Base-by-base conservation (phyloP, 2,329 filamentous ascomycete genomes). In the Calonectria honghensis region DNA sequence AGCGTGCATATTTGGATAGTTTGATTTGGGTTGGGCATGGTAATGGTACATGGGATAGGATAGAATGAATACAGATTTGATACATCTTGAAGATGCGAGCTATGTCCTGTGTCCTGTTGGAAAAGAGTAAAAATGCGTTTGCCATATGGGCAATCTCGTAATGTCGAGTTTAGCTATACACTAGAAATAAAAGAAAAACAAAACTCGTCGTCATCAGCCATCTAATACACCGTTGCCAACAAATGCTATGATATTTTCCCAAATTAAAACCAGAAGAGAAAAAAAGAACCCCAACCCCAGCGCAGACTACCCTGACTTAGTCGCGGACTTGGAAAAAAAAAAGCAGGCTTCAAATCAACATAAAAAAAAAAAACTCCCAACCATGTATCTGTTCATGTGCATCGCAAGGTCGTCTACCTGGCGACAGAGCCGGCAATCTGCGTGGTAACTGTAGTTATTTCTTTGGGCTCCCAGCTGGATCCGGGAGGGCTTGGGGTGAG, bases 301-400 rank as follows among this genome's bases (percentile, higher is more conserved):
- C 64, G 51, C 45, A 37, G 45, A 59, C 59, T 68, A 61, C 51
- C 68, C 20, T 70, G 54, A 18, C 37, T 67, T 45, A 54, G 65
- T 64, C 35, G 51, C 24, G 45, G 48, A 27, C 65, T 54, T 27
- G 51, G 27, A 32, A 54, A n/a, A 52, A 51, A 27, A 52, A 52
- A 52, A 31, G 3, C 29, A 54, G 51, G 51, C 51, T 54, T 29
- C 41, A 63, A 61, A 39, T 48, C 29, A 31, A 24, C 13, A 41
- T 37, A 24, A 24, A 24, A 31, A 73, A 75, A 24, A 31, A 73
- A 75, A 79, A 79, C 77, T 79, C 78, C 68, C 70, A 57, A 70
- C 74, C 78, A 63, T 67, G 70, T 74, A 67, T 52, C 66, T 63
- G 50, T 78, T 78, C 75, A 75, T 74, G 39, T 41, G 59, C 13